Percentiles rank a stretch among this genome's conserved stretches.
Conservation (phyloP, 1,284 basidiomycete species). For the Fomitiporia mediterranea region DNA sequence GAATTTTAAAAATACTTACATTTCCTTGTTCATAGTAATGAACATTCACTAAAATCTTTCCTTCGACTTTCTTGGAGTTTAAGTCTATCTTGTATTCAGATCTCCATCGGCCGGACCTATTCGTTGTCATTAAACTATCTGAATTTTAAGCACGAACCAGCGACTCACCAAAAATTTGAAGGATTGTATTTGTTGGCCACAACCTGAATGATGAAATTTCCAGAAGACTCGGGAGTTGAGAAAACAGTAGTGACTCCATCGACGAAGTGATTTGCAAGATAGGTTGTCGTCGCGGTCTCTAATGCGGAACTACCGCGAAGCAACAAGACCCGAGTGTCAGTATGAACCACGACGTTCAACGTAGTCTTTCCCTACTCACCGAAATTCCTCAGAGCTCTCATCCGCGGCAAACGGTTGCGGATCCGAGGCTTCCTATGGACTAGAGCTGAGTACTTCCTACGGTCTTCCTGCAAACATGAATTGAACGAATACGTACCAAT, state of each 20-base stretch:
- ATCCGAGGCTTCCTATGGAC: slow-evolving; percentile 68
- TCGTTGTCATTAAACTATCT: slow-evolving; percentile 9
- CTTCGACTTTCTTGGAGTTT: slow-evolving; percentile 48
- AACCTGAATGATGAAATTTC: slow-evolving; percentile 69
- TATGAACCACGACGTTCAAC: not conserved
- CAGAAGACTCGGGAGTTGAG: slow-evolving; percentile 38
- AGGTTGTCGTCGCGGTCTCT: slow-evolving; percentile 61
- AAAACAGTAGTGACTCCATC: slow-evolving; percentile 74
- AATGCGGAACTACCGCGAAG: slow-evolving; percentile 51
- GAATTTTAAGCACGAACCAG: not conserved
- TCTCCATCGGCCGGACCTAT: slow-evolving; percentile 90
- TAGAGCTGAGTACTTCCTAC: slow-evolving; percentile 3
- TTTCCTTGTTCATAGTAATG: slow-evolving; percentile 98
- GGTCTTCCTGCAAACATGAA: not conserved
- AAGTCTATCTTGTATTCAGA: slow-evolving; percentile 70
- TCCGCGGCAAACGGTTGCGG: slow-evolving; percentile 59
- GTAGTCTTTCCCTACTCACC: slow-evolving; percentile 43
- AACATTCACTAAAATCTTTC: slow-evolving; percentile 76
- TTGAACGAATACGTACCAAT: slow-evolving; percentile 46
- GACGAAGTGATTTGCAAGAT: slow-evolving; percentile 73
- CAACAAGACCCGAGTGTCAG: not conserved
- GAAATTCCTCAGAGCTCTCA: slow-evolving; percentile 64
- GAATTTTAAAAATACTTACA: slow-evolving; percentile 40
- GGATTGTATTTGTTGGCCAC: slow-evolving; percentile 94
- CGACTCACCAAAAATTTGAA: slow-evolving; percentile 76